Evolutionary conservation across 192 early-diverging fungal species (phyloP), one percentile per base, ranked within the genome.

Genomic region (Neocallimastix lanati): DNA sequence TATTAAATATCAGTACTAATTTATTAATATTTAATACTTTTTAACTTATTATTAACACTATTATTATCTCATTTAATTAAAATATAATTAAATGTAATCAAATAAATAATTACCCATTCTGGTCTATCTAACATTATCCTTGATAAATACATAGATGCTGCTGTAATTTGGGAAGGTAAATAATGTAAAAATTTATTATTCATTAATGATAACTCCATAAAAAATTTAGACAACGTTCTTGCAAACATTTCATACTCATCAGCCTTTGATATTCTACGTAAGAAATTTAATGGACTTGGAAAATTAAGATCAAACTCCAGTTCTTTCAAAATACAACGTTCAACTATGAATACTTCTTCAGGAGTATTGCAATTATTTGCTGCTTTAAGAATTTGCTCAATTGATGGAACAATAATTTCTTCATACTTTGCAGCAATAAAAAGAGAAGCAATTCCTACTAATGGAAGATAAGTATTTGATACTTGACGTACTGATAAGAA

Each of bases 391-490:
- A 96, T 95, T 82, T 96, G 91, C 50, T 91, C 82, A 29, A 98
- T 84, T n/a, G 91, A 89, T n/a, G 98, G 98, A 7, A 92, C 88
- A 29, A 90, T 84, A 76, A 94, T 90, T 85, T 99, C 98, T 86
- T 98, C 96, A 84, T 96, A 98, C 84, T 99, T 99, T 79, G 93
- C 85, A 1, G 98, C 95, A 78, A 98, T 86, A 79, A 98, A 94
- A 80, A 99, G 81, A 0, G 94, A 86, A 0, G 96, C 93, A 35
- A 96, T 86, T 4, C 98, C 98, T 29, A 98, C 95, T 28, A 99
- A 85, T 84, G 98, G 98, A 15, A 99, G 89, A 82, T 96, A 96
- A 14, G 85, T 81, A 28, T 94, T 79, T 1, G 94, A 90, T 21
- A 96, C 93, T n/a, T 90, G 86, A 30, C 96, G 93, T 76, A 85